These are phyloP conservation scores for Solanum medicagineum DNA, from an alignment of 257 asterid genomes.

Conservation along the genomic window DNA sequence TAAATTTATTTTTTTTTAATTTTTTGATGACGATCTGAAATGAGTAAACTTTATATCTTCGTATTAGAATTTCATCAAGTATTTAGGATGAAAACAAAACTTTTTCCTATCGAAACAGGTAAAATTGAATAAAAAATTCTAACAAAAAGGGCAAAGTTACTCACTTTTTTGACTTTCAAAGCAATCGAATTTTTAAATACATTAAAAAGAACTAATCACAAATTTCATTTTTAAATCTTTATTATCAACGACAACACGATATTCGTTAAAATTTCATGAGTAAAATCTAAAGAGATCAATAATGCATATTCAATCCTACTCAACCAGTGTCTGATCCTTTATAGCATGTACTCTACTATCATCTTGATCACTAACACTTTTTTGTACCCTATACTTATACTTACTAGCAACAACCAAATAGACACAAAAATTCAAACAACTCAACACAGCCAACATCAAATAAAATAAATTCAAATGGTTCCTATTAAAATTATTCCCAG, in stretches of 20 bases:
- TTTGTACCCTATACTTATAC: slow-evolving; percentile 47
- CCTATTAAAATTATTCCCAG: slow-evolving; percentile 55
- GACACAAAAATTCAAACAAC: slow-evolving; percentile 36
- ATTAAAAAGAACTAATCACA: background rate
- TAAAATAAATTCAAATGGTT: slow-evolving; percentile 55
- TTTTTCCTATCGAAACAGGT: background rate
- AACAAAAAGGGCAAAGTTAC: background rate
- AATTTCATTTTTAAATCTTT: background rate
- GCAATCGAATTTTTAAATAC: background rate
- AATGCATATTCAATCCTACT: rapidly evolving
- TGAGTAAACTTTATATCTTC: background rate
- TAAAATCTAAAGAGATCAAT: rapidly evolving
- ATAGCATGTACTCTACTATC: slow-evolving; percentile 1
- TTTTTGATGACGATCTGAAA: background rate
- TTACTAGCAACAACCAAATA: slow-evolving; percentile 50
- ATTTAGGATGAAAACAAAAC: rapidly evolving
- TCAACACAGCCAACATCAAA: slow-evolving; percentile 37
- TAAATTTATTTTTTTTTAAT: background rate
- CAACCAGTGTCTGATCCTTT: background rate
- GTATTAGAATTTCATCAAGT: background rate
- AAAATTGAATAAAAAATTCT: background rate
- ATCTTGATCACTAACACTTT: background rate
- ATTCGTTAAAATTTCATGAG: background rate
- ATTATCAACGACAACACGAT: background rate
- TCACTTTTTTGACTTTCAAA: background rate